phyloP scores from a whole-genome alignment of 2,329 filamentous ascomycete genomes.

The Xylariomycetidae sp. region DNA sequence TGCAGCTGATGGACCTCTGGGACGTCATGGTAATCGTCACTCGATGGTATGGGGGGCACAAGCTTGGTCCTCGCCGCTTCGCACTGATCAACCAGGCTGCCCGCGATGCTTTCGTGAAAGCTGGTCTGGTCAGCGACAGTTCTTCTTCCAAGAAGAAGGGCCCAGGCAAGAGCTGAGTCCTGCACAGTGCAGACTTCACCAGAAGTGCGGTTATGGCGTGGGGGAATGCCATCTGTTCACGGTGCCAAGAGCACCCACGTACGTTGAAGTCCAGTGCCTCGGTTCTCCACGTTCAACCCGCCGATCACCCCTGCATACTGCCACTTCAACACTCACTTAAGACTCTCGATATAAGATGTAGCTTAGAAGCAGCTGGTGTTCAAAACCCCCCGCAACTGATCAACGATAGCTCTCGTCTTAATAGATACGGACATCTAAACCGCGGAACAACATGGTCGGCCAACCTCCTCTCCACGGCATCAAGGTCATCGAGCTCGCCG shows the following conservation, averaged over 20 bases:
- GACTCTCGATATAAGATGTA: too few species aligned
- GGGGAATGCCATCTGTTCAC: too few species aligned
- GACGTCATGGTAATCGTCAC: slow-evolving; percentile 88
- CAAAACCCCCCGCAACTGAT: too few species aligned
- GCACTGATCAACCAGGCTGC: slow-evolving; percentile 83
- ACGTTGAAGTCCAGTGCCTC: slow-evolving; percentile 17
- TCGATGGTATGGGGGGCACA: slow-evolving; percentile 90
- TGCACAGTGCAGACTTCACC: too few species aligned
- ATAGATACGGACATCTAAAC: too few species aligned
- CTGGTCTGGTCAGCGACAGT: slow-evolving; percentile 59
- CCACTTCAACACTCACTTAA: neutral
- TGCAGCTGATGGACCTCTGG: slow-evolving; percentile 95
- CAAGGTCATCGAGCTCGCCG: slow-evolving; percentile 55
- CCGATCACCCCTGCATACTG: slow-evolving; percentile 2
- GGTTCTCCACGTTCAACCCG: slow-evolving; percentile 11
- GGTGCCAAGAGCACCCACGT: too few species aligned
- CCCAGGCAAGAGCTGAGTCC: slow-evolving; percentile 11
- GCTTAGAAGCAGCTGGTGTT: too few species aligned
- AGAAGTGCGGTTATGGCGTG: neutral
- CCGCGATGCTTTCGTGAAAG: slow-evolving; percentile 75
- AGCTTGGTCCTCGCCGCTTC: slow-evolving; percentile 84
- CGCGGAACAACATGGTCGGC: slow-evolving; percentile 30
- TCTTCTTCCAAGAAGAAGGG: slow-evolving; percentile 37
- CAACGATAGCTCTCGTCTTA: too few species aligned
- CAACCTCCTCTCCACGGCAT: slow-evolving; percentile 42